These are phyloP conservation scores for Yamagishiella unicocca DNA, from an alignment of 139 green algal genomes.

Conservation along the genomic window DNA sequence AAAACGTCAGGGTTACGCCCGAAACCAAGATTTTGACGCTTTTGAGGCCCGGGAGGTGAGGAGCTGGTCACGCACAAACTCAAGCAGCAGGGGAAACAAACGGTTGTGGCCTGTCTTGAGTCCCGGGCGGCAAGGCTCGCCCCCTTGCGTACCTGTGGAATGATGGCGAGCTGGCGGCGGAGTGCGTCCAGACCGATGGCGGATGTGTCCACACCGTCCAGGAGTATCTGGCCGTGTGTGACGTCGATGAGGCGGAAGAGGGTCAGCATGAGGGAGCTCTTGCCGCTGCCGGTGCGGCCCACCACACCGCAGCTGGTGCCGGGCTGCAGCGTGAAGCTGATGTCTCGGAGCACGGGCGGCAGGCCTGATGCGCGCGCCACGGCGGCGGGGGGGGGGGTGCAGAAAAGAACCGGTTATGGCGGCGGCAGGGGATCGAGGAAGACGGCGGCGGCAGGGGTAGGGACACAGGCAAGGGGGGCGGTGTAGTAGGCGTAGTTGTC, in stretches of 20 bases:
- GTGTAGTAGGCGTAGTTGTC: no score
- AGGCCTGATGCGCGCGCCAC: constrained; percentile 63
- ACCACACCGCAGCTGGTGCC: constrained; percentile 77
- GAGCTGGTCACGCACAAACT: no score
- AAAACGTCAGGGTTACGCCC: no score
- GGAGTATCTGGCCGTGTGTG: constrained; percentile 70
- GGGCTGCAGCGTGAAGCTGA: constrained; percentile 74
- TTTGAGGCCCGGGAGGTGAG: no score
- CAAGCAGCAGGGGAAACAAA: no score
- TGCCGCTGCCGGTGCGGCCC: constrained; percentile 86
- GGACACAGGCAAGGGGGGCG: no score
- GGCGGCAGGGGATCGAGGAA: no score
- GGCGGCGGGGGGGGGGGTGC: not conserved
- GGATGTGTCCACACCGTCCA: constrained; percentile 82
- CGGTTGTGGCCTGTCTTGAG: no score
- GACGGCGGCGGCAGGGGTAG: no score
- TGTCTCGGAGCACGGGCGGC: constrained; percentile 74
- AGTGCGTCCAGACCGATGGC: constrained; percentile 81
- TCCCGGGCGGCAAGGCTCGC: no score
- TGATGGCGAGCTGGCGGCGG: constrained; percentile 84
- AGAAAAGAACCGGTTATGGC: no score
- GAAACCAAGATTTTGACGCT: no score
- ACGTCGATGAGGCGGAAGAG: constrained; percentile 89
- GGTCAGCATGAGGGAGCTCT: constrained; percentile 84
- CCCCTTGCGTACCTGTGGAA: constrained; percentile 74